Conservation (phyloP, 1,284 basidiomycete species). For the Ceratobasidium sp. region DNA sequence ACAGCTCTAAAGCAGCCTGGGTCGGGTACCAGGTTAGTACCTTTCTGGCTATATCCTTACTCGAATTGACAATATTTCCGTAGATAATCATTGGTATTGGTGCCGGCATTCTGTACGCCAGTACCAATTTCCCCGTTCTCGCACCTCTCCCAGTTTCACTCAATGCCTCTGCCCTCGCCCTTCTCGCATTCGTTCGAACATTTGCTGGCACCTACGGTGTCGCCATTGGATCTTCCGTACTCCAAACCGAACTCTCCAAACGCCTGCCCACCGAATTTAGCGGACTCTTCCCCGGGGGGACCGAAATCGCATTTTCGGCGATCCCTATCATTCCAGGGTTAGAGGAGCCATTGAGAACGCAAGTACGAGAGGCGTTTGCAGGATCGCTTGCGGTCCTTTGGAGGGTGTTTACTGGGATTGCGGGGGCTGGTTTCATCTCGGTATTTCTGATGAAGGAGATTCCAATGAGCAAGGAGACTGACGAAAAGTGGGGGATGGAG, state of each 20-base stretch:
- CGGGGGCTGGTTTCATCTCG: conserved; percentile 45
- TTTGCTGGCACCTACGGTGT: conserved; percentile 47
- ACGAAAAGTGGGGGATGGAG: conserved; percentile 48
- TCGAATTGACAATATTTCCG: no score
- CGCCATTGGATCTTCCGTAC: conserved; percentile 46
- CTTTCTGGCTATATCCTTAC: no score
- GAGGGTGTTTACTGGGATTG: conserved; percentile 46
- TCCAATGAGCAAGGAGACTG: conserved; percentile 47
- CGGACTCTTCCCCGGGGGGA: conserved; percentile 47
- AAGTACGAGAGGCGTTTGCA: conserved; percentile 46
- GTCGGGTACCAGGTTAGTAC: conserved; percentile 48
- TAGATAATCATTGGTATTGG: conserved; percentile 48
- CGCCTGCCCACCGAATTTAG: conserved; percentile 50
- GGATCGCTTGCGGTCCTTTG: conserved; percentile 47
- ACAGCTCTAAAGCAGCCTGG: conserved; percentile 48
- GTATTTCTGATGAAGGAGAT: conserved; percentile 49
- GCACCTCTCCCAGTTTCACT: conserved; percentile 43
- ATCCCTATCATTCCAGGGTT: conserved; percentile 50
- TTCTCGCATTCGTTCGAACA: conserved; percentile 44
- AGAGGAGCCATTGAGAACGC: conserved; percentile 46
- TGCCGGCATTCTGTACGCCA: conserved; percentile 46
- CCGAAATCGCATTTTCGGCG: conserved; percentile 50
- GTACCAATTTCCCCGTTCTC: conserved; percentile 47
- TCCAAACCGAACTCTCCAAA: conserved; percentile 46
- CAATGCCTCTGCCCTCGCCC: conserved; percentile 44